Evolutionary conservation across 2,329 filamentous ascomycete species (phyloP), one percentile per base, ranked within the genome.

Genomic region (Coniochaeta hoffmannii): DNA sequence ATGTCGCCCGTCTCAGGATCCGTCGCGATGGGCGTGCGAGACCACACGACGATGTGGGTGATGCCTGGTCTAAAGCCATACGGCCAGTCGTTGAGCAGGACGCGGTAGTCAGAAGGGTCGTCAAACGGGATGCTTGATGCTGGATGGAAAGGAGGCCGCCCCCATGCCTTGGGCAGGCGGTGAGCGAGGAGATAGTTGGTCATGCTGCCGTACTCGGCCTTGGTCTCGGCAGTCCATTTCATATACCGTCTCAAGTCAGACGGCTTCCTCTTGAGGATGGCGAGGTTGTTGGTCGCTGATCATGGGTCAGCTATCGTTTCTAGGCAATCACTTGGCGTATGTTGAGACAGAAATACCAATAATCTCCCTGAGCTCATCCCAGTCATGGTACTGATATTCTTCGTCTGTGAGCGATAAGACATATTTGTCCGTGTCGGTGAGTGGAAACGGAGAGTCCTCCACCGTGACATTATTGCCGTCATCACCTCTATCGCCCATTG

Each of bases 11-110:
- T 89, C 17, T 73, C 74, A 0, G 82, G 69, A 61, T 95, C 87
- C 3, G 88, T 88, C 24, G 87, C 80, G 58, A 97, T 86, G 14
- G 78, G 74, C 38, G 93, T 94, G 66, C 95, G 93, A 53, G 87
- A 88, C 93, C 93, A 97, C 41, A 96, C 86, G 30, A 97, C 90
- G 19, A 97, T 81, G 68, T 97, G 93, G n/a, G 86, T 76, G 62
- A 87, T 82, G 54, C 78, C 78, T 0, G 76, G 67, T 1, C 75
- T 76, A 51, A 96, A 73, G 3, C 89, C 91, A 64, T 97, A 97
- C 0, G 93, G 93, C 92, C 91, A 97, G 76, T 97, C 92, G 65
- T 97, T 97, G 67, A 85, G 77, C 46, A 96, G 74, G 53, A 96
- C 87, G 58, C 83, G 84, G 68, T 80, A 86, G 69, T 86, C 83